Percentiles rank a stretch among this genome's conserved stretches.
phyloP scores from a whole-genome alignment of 148 eudicot genomes.

The Salicornia ramosissima region DNA sequence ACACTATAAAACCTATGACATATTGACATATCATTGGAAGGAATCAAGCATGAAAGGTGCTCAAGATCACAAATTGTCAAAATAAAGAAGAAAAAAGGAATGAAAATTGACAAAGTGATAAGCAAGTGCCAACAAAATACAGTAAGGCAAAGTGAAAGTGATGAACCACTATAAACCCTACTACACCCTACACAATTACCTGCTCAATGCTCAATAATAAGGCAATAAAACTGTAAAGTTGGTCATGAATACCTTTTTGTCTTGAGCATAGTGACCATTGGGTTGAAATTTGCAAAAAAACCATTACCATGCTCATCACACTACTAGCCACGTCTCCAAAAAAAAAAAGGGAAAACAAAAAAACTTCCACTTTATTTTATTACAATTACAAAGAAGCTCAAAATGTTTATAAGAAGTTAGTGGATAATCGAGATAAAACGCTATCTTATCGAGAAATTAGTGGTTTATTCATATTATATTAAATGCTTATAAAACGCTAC shows the following conservation, averaged over 20 bases:
- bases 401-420: too few relatives aligned
- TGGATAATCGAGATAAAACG: too few relatives aligned
- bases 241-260: slow-evolving; percentile 9
- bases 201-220: slow-evolving; percentile 15
- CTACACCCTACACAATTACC: not conserved
- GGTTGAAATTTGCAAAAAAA: not conserved
- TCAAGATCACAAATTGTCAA: not conserved
- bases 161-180: slow-evolving; percentile 2
- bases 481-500: too few relatives aligned
- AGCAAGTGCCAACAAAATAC: not conserved
- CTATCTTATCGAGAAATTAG: too few relatives aligned
- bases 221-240: slow-evolving; percentile 17
- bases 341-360: too few relatives aligned
- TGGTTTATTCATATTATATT: too few relatives aligned
- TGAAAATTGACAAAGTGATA: not conserved
- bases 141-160: not conserved
- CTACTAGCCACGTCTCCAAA: not conserved
- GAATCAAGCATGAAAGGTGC: not conserved
- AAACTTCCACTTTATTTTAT: not conserved
- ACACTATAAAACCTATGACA: too few relatives aligned
- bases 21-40: too few relatives aligned
- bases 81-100: not conserved
- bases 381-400: too few relatives aligned
- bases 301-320: slow-evolving; percentile 9
- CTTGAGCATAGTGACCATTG: slow-evolving; percentile 12